Evolutionary conservation across 2,329 filamentous ascomycete species (phyloP).

Genomic region (Penicillium griseofulvum): DNA sequence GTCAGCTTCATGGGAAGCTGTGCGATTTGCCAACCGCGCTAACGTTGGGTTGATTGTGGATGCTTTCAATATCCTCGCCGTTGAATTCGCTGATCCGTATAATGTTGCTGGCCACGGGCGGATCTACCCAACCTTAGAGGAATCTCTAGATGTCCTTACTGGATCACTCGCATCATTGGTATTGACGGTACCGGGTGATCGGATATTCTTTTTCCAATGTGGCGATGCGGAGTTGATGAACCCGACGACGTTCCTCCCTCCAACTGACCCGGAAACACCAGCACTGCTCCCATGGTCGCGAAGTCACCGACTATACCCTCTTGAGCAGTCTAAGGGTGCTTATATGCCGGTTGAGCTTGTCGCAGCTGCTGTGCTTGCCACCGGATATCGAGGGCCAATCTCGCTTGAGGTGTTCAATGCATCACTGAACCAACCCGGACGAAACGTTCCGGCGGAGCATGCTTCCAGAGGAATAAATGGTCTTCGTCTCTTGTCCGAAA

Average conservation of each 20-base stretch:
- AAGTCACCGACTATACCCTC: constrained; percentile 30
- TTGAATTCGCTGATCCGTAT: constrained; percentile 34
- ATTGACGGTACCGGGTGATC: constrained; percentile 28
- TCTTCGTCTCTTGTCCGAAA: constrained; percentile 18
- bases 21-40: constrained; percentile 30
- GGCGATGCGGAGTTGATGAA: constrained; percentile 32
- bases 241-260: constrained; percentile 21
- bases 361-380: constrained; percentile 31
- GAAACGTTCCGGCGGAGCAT: constrained; percentile 22
- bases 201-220: constrained; percentile 36
- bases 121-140: constrained; percentile 25
- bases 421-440: constrained; percentile 24
- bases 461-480: constrained; percentile 25
- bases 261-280: constrained; percentile 23
- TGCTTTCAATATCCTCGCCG: constrained; percentile 34
- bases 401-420: constrained; percentile 36
- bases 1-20: constrained; percentile 34
- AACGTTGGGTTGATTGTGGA: constrained; percentile 36
- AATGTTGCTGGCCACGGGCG: constrained; percentile 31
- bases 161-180: constrained; percentile 27
- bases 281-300: constrained; percentile 33
- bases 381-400: constrained; percentile 32
- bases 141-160: constrained; percentile 26
- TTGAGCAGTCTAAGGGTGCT: constrained; percentile 24
- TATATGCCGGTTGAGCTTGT: constrained; percentile 37